Evolutionary conservation across 257 asterid species (phyloP).

Genomic region (Solanum tarapatanum): DNA sequence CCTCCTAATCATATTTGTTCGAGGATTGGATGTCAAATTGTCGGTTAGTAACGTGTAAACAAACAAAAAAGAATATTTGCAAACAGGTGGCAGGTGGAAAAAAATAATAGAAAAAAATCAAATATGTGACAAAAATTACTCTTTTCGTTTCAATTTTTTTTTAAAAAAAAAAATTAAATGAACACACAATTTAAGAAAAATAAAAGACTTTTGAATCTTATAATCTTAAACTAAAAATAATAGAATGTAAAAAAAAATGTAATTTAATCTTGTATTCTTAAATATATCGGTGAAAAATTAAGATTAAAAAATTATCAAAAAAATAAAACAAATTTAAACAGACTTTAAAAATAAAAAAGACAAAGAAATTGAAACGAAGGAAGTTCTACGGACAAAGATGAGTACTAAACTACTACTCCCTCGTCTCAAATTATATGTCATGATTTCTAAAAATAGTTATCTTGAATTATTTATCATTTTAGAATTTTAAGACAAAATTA

Average conservation of each 20-base stretch:
- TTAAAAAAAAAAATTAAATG: too few relatives aligned
- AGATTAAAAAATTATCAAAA: background rate
- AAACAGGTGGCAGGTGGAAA: background rate
- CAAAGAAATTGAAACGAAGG: accelerated
- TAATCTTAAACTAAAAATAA: background rate
- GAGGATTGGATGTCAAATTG: background rate
- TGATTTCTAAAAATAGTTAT: too few relatives aligned
- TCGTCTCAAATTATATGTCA: background rate
- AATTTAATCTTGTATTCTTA: background rate
- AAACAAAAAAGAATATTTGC: background rate
- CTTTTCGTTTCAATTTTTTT: background rate
- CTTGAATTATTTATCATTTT: too few relatives aligned
- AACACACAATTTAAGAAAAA: too few relatives aligned
- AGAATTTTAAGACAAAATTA: too few relatives aligned
- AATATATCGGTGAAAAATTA: background rate
- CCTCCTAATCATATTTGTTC: background rate
- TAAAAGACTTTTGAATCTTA: too few relatives aligned
- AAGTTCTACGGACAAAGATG: background rate
- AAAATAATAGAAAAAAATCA: background rate
- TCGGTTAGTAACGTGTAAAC: background rate
- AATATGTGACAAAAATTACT: background rate
- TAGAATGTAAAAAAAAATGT: background rate
- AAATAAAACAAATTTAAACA: too few relatives aligned
- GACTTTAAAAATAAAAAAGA: background rate
- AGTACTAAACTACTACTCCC: background rate